Evolutionary conservation across 1,284 basidiomycete species (phyloP).

Genomic region (Xerocomus nothofagi): DNA sequence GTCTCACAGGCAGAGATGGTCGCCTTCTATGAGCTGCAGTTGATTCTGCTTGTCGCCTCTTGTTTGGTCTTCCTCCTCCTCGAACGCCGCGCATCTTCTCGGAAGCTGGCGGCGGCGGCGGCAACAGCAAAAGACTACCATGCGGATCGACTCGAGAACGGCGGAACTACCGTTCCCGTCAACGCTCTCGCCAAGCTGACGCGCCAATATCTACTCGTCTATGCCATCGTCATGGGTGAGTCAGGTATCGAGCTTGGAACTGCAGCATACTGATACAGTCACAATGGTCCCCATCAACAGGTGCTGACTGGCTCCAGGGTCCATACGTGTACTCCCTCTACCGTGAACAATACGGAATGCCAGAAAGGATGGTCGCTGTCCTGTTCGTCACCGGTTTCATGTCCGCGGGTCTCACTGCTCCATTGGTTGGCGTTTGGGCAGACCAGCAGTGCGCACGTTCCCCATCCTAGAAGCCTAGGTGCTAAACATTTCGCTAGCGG

Average conservation of each 20-base stretch:
- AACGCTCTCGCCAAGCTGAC: constrained; percentile 42
- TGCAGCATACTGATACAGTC: constrained; percentile 4
- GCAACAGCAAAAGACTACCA: constrained; percentile 24
- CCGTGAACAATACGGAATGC: constrained; percentile 62
- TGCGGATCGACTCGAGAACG: constrained; percentile 40
- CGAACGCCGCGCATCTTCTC: constrained; percentile 44
- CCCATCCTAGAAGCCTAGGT: background rate
- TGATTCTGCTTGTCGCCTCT: constrained; percentile 44
- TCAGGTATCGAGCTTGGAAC: background rate
- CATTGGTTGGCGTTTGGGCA: constrained; percentile 72
- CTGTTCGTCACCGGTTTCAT: constrained; percentile 74
- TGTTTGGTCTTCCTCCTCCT: constrained; percentile 48
- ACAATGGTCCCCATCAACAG: constrained; percentile 35
- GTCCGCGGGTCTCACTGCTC: constrained; percentile 65
- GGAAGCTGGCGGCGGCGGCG: constrained; percentile 26
- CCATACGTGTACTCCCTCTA: constrained; percentile 75
- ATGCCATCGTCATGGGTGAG: constrained; percentile 72
- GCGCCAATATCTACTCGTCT: constrained; percentile 62
- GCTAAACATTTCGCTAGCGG: constrained; percentile 40
- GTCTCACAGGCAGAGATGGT: constrained; percentile 19
- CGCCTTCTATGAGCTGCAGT: constrained; percentile 55
- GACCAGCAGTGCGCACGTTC: constrained; percentile 61
- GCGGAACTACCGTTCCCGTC: constrained; percentile 24
- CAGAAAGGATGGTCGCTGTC: constrained; percentile 62
- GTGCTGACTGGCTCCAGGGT: constrained; percentile 78